These are phyloP conservation scores for Mycena sp. DNA, from an alignment of 1,284 basidiomycete species.

Conservation along the genomic window DNA sequence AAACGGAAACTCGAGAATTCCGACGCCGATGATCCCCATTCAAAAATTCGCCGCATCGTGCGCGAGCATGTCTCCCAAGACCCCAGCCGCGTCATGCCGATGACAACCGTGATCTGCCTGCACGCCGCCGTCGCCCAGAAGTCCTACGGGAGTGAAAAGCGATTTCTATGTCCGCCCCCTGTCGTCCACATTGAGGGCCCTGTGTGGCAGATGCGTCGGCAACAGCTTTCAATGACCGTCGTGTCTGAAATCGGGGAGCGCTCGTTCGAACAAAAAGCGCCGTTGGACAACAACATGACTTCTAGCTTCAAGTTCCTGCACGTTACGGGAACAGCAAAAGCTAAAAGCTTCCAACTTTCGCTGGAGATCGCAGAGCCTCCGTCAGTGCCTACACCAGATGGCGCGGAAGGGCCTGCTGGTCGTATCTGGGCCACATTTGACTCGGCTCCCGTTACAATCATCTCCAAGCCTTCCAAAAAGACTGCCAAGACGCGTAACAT, in stretches of 20 bases:
- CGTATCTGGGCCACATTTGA: slow-evolving; percentile 92
- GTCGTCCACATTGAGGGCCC: slow-evolving; percentile 90
- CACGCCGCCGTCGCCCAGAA: slow-evolving; percentile 93
- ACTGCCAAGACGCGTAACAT: slow-evolving; percentile 96
- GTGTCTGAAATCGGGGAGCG: slow-evolving; percentile 86
- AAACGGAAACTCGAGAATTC: slow-evolving; percentile 81
- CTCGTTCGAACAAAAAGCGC: slow-evolving; percentile 82
- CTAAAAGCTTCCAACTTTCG: slow-evolving; percentile 89
- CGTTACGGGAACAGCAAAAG: slow-evolving; percentile 88
- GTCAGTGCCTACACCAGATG: slow-evolving; percentile 56
- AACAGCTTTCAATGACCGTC: slow-evolving; percentile 86
- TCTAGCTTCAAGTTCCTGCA: slow-evolving; percentile 92
- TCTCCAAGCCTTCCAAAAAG: slow-evolving; percentile 97
- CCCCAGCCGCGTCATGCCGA: slow-evolving; percentile 75
- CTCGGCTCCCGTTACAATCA: slow-evolving; percentile 91
- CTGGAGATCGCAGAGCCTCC: slow-evolving; percentile 82
- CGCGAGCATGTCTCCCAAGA: slow-evolving; percentile 81
- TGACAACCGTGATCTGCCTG: slow-evolving; percentile 89
- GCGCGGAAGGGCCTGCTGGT: slow-evolving; percentile 60
- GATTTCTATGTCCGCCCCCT: slow-evolving; percentile 89
- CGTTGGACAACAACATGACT: slow-evolving; percentile 82
- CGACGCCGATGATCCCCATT: slow-evolving; percentile 75
- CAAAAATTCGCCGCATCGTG: slow-evolving; percentile 82
- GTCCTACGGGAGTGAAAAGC: slow-evolving; percentile 92
- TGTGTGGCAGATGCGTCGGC: slow-evolving; percentile 80